Evolutionary conservation across 2,329 filamentous ascomycete genomes (phyloP).

Genomic region (Paraconiothyrium sp.): DNA sequence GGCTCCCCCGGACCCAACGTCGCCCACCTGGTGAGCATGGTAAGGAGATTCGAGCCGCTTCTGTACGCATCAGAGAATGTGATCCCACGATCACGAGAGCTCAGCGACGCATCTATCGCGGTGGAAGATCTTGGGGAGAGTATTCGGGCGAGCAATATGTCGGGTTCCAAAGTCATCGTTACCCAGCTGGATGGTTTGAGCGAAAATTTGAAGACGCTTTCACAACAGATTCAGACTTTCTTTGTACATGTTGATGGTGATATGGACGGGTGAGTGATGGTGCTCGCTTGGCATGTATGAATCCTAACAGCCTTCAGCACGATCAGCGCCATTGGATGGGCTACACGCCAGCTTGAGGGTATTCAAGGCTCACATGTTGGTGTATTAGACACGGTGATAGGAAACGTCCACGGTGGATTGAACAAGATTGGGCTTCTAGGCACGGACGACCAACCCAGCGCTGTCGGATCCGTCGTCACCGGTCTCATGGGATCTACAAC

Average conservation of each 20-base stretch:
- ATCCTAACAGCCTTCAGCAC: slow-evolving; percentile 65
- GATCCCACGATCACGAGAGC: slow-evolving; percentile 82
- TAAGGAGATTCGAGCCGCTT: slow-evolving; percentile 90
- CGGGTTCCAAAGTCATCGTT: slow-evolving; percentile 85
- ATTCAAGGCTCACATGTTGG: slow-evolving; percentile 54
- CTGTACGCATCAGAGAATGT: slow-evolving; percentile 96
- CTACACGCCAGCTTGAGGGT: slow-evolving; percentile 78
- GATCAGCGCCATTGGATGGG: slow-evolving; percentile 96
- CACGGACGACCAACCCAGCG: slow-evolving; percentile 64
- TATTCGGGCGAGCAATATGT: slow-evolving; percentile 89
- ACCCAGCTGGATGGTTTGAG: slow-evolving; percentile 84
- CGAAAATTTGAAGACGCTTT: slow-evolving; percentile 84
- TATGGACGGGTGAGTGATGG: slow-evolving; percentile 75
- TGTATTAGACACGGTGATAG: slow-evolving; percentile 76
- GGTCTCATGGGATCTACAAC: slow-evolving; percentile 81
- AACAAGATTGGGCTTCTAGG: slow-evolving; percentile 63
- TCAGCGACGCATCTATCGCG: slow-evolving; percentile 90
- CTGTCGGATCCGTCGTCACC: slow-evolving; percentile 73
- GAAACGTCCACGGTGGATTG: slow-evolving; percentile 83
- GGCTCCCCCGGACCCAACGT: slow-evolving; percentile 73
- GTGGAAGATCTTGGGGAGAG: slow-evolving; percentile 96
- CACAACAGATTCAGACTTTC: slow-evolving; percentile 87
- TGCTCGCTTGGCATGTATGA: not conserved
- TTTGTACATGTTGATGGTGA: slow-evolving; percentile 94
- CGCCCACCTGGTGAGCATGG: slow-evolving; percentile 88